Evolutionary conservation across 495 filamentous ascomycete genomes (phyloP).

Genomic region (Penicillium waksmanii): DNA sequence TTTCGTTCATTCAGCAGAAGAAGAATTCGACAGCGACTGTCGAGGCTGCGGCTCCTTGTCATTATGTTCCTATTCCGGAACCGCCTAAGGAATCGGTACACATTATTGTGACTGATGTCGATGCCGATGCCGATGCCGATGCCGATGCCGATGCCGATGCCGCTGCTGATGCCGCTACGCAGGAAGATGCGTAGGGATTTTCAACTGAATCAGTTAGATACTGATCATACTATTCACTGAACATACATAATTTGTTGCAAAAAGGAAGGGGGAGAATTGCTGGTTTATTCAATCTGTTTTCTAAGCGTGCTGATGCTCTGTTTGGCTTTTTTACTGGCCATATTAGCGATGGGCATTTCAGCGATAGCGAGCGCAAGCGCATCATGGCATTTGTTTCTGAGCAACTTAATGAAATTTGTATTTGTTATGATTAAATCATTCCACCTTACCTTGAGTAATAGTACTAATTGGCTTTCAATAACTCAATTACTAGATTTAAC

Average conservation of each 20-base stretch:
- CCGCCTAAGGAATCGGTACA: conserved; percentile 38
- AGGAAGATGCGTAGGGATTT: not conserved
- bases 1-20: conserved; percentile 64
- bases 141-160: no score
- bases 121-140: conserved; percentile 4
- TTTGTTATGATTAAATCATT: not conserved
- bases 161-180: conserved; percentile 11
- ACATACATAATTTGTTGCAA: not conserved
- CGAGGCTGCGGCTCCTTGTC: conserved; percentile 35
- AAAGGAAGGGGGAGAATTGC: not conserved
- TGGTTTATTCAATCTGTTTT: not conserved
- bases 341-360: conserved; percentile 7
- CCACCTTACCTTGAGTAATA: not conserved
- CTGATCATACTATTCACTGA: not conserved
- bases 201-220: not conserved
- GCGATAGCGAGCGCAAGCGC: conserved; percentile 11
- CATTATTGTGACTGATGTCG: conserved; percentile 41
- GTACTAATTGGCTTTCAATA: not conserved
- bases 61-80: conserved; percentile 28
- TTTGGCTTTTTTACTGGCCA: not conserved
- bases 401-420: not conserved
- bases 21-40: conserved; percentile 45
- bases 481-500: no score
- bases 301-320: not conserved
- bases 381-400: not conserved